These are phyloP conservation scores for Ogataea populi-albae DNA, from an alignment of 805 yeast species.

Conservation along the genomic window DNA sequence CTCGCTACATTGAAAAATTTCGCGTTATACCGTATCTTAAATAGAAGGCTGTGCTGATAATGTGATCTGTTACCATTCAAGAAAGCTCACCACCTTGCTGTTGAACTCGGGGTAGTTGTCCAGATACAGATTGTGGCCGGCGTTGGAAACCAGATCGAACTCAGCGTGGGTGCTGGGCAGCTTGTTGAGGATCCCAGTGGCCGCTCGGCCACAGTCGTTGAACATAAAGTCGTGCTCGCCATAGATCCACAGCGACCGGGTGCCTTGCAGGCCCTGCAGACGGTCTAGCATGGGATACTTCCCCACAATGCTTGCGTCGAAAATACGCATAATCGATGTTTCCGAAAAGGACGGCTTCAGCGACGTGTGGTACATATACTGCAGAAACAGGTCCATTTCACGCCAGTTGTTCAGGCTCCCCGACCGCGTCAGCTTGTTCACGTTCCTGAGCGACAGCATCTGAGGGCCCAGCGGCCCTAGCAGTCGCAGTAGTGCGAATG, in stretches of 20 bases:
- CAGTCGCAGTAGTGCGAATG: conserved; percentile 47
- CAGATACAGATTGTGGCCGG: conserved; percentile 76
- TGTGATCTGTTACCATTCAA: conserved; percentile 26
- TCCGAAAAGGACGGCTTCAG: conserved; percentile 34
- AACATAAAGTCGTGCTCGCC: conserved; percentile 80
- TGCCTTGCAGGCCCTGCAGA: conserved; percentile 34
- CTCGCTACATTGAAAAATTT: too few species aligned
- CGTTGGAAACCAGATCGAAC: conserved; percentile 44
- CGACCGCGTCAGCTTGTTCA: conserved; percentile 29
- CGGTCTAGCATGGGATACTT: conserved; percentile 66
- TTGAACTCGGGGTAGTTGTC: conserved; percentile 63
- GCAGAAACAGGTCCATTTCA: conserved; percentile 31
- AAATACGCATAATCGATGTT: conserved; percentile 42
- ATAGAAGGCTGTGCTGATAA: too few species aligned
- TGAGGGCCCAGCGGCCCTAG: conserved; percentile 38
- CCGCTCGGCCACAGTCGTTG: conserved; percentile 53
- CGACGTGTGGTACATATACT: conserved; percentile 33
- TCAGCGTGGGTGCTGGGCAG: conserved; percentile 22
- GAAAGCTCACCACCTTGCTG: conserved; percentile 36
- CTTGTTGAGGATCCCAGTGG: conserved; percentile 28
- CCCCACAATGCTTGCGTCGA: conserved; percentile 59
- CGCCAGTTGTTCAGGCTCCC: conserved; percentile 20
- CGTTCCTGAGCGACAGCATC: conserved; percentile 26
- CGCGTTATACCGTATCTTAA: too few species aligned
- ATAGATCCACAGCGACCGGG: conserved; percentile 46